These are phyloP conservation scores for Globisporangium viniferum DNA, from an alignment of 352 stramenopile species.

Conservation along the genomic window DNA sequence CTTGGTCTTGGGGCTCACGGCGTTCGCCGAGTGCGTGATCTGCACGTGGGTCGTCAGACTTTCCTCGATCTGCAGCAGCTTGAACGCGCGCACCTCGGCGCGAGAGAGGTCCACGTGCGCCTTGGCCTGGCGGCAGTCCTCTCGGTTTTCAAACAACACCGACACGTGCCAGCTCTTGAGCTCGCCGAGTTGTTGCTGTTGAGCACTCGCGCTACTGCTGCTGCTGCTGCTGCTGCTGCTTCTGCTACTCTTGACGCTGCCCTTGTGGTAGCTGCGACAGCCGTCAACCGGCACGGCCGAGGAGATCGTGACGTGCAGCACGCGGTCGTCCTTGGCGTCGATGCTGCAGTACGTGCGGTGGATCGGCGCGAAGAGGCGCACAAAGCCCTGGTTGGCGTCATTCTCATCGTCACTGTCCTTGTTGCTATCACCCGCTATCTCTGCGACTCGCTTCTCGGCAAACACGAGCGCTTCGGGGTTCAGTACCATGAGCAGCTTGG, in stretches of 20 bases:
- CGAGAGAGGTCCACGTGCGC: constrained; percentile 69
- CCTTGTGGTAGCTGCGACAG: constrained; percentile 60
- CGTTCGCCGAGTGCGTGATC: constrained; percentile 42
- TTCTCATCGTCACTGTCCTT: constrained; percentile 19
- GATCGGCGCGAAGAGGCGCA: constrained; percentile 66
- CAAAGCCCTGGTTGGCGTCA: constrained; percentile 29
- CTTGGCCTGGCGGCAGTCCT: constrained; percentile 67
- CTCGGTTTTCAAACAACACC: constrained; percentile 54
- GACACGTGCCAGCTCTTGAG: constrained; percentile 61
- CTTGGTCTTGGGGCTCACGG: constrained; percentile 20
- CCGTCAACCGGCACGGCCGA: constrained; percentile 50
- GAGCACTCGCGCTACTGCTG: background rate
- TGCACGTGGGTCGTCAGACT: constrained; percentile 61
- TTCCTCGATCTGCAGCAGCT: constrained; percentile 73
- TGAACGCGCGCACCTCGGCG: constrained; percentile 74
- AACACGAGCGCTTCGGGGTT: constrained; percentile 75
- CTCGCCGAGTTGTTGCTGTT: constrained; percentile 13
- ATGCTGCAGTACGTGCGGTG: constrained; percentile 71
- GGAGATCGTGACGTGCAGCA: constrained; percentile 66
- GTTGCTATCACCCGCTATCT: constrained; percentile 9
- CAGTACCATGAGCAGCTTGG: constrained; percentile 60
- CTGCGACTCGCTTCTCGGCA: constrained; percentile 35
- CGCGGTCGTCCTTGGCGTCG: constrained; percentile 64
- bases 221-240: background rate
- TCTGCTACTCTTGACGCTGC: constrained; percentile 19